A percentile compares a stretch with the other conserved stretches of the same genome.
Evolutionary conservation across 208 protist genomes (phyloP).

Genomic region (Leishmania gerbilli): DNA sequence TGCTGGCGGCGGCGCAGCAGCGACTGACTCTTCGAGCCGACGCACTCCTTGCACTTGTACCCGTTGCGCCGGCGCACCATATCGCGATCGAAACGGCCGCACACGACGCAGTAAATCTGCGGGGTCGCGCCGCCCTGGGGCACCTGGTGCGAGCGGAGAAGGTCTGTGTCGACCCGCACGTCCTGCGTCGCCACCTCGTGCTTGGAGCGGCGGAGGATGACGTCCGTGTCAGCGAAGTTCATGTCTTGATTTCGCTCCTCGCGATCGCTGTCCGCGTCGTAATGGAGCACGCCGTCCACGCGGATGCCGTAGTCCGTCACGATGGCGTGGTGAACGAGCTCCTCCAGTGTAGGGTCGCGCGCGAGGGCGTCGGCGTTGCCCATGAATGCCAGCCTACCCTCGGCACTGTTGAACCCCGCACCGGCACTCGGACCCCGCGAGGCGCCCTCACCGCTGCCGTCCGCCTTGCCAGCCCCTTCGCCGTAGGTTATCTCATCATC

Average conservation of each 20-base stretch:
- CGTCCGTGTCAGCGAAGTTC: slow-evolving; percentile 74
- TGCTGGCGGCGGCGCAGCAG: slow-evolving; percentile 62
- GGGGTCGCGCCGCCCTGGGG: slow-evolving; percentile 33
- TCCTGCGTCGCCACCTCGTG: slow-evolving; percentile 40
- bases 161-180: slow-evolving; percentile 65
- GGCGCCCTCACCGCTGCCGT: slow-evolving; percentile 9
- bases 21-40: slow-evolving; percentile 72
- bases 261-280: slow-evolving; percentile 74
- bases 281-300: slow-evolving; percentile 70
- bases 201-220: slow-evolving; percentile 64
- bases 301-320: slow-evolving; percentile 67
- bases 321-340: slow-evolving; percentile 76
- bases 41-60: slow-evolving; percentile 82
- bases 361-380: slow-evolving; percentile 41
- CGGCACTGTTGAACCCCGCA: not conserved
- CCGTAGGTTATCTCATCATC: slow-evolving; percentile 34
- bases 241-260: slow-evolving; percentile 73
- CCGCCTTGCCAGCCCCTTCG: slow-evolving; percentile 22
- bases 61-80: slow-evolving; percentile 77
- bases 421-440: not conserved
- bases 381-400: slow-evolving; percentile 16
- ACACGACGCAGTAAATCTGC: slow-evolving; percentile 82
- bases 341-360: slow-evolving; percentile 68
- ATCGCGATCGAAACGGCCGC: slow-evolving; percentile 77
- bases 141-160: slow-evolving; percentile 63